Base-by-base conservation (phyloP, 768 basidiomycete species). In the Tricholoma sp. region DNA sequence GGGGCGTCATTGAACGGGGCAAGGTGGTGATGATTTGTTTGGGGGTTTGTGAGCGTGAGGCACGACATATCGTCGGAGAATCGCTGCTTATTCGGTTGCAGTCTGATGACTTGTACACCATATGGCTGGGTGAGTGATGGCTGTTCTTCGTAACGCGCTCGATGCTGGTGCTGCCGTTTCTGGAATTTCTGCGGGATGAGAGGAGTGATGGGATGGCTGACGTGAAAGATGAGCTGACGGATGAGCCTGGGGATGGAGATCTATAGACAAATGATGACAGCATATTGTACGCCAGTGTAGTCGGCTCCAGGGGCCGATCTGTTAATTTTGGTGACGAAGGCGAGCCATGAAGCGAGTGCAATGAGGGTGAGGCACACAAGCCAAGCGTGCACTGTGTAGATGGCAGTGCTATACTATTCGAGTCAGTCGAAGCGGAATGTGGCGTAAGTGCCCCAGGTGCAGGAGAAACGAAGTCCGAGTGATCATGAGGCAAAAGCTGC, bases 401-500 rank as follows among this genome's bases (percentile, higher is more conserved):
- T 6, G 89, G 89, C 1, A 91, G 69, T 10, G 74, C 62, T 48
- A 91, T 82, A 7, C 72, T 61, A n/a, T 76, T 72, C 12, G 78
- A 72, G 61, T 84, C 80, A 3, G 76, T 73, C 9, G 84, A 81
- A 52, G 80, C 84, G 36, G 88, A 76, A 63, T 85, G 89, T 67
- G 89, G 85, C 1, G 90, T 91, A 36, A 92, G 64, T 2, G 90
- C 88, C 37, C 88, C 79, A 1, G 90, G 88, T 8, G 90, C 78
- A 28, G 84, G 87, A 0, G 88, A 72, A 53, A 91, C 71, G 31
- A 89, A 77, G 48, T 78, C 68, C 41, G 76, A 75, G 24, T 85
- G 80, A 44, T 76, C 73, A 53, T 79, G 79, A 47, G 71, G 72
- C 1, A 82, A 80, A 37, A 82, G 77, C 53, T 76, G 77, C 17